Percentiles rank a stretch among this genome's conserved stretches.
These are phyloP conservation scores for Falciphora oryzae DNA, from an alignment of 2,329 filamentous ascomycete genomes.

Conservation along the genomic window DNA sequence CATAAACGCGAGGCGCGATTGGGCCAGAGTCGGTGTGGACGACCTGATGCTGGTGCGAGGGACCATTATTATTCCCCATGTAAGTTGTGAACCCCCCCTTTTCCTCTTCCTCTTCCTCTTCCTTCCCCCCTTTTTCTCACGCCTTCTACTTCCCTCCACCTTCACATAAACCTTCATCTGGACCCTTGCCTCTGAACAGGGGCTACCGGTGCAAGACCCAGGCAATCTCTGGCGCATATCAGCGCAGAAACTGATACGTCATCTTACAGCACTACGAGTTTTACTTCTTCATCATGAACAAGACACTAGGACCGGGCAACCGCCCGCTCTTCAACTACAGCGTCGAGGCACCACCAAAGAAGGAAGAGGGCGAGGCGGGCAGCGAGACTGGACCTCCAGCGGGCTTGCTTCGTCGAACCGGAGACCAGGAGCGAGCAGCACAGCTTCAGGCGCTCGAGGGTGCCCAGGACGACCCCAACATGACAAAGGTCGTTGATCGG, in stretches of 20 bases:
- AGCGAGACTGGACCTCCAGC: slow-evolving; percentile 13
- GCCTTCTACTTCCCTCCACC: too few relatives aligned
- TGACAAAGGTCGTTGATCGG: slow-evolving; percentile 92
- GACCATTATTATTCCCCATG: slow-evolving; percentile 88
- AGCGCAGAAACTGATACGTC: neutral
- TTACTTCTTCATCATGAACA: slow-evolving; percentile 94
- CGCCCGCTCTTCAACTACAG: slow-evolving; percentile 71
- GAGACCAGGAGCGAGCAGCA: slow-evolving; percentile 29
- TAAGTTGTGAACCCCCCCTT: slow-evolving; percentile 41
- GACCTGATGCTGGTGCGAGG: slow-evolving; percentile 90
- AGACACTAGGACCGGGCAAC: slow-evolving; percentile 66
- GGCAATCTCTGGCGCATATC: too few relatives aligned
- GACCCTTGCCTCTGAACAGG: too few relatives aligned
- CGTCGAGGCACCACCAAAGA: slow-evolving; percentile 36
- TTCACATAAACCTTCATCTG: too few relatives aligned
- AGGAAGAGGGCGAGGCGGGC: slow-evolving; percentile 3
- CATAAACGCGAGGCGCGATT: slow-evolving; percentile 66
- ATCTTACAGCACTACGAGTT: slow-evolving; percentile 81
- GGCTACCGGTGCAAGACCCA: too few relatives aligned
- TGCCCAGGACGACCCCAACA: slow-evolving; percentile 65
- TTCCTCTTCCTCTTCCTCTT: neutral
- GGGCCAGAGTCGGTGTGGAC: slow-evolving; percentile 91
- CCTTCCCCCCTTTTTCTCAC: too few relatives aligned
- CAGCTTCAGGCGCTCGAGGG: slow-evolving; percentile 64
- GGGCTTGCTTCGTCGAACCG: slow-evolving; percentile 30